Evolutionary conservation across 169 alveolate species (phyloP).

Genomic region (Plasmodium knowlesi): DNA sequence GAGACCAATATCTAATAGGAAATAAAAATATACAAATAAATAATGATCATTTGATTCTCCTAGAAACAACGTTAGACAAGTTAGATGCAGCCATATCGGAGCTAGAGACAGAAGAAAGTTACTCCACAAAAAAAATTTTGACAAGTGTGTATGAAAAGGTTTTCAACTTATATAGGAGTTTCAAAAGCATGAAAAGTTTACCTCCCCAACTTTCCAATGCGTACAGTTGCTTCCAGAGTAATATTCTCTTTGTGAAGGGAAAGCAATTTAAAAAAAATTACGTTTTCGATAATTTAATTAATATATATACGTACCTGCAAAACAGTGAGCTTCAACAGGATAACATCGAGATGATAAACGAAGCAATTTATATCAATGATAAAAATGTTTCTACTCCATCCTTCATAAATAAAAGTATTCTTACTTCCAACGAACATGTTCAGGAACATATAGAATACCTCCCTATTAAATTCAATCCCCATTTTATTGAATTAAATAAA

Average conservation of each 20-base stretch:
- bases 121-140: conserved; percentile 45
- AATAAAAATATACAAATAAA: conserved; percentile 40
- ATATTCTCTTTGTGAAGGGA: conserved; percentile 29
- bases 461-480: conserved; percentile 67
- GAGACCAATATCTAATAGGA: conserved; percentile 66
- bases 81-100: conserved; percentile 46
- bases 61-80: conserved; percentile 57
- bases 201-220: conserved; percentile 62
- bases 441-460: conserved; percentile 56
- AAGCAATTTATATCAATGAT: conserved; percentile 35
- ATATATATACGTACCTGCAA: conserved; percentile 66
- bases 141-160: conserved; percentile 64
- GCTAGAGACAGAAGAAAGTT: conserved; percentile 26
- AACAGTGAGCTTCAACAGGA: conserved; percentile 69
- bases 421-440: conserved; percentile 11
- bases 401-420: conserved; percentile 26
- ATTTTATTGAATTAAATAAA: conserved; percentile 50
- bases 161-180: conserved; percentile 23
- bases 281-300: conserved; percentile 61
- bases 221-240: conserved; percentile 58
- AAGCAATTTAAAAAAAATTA: conserved; percentile 70
- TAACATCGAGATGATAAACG: conserved; percentile 45
- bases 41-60: conserved; percentile 51
- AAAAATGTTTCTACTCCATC: conserved; percentile 27
- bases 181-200: conserved; percentile 23